These are phyloP conservation scores for Manihot esculenta DNA, from an alignment of 441 rosid genomes.

Conservation along the genomic window DNA sequence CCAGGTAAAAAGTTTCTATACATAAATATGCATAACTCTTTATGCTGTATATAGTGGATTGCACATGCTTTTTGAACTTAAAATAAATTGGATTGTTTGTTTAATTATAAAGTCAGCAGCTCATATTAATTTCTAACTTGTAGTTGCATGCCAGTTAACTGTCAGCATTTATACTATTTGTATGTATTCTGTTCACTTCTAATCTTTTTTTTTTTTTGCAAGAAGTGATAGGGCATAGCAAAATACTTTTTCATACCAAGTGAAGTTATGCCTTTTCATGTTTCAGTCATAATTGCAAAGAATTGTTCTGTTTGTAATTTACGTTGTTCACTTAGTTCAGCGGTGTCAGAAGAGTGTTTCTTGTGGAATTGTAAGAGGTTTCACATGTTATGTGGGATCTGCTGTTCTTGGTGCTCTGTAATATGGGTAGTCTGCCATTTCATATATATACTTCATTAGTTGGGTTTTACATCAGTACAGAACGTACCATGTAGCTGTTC, in stretches of 20 bases:
- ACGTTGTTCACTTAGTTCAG: neutral
- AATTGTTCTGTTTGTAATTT: neutral
- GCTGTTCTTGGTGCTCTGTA: neutral
- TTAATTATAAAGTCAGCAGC: too few species aligned
- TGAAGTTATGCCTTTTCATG: neutral
- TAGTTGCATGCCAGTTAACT: too few species aligned
- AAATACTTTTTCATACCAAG: too few species aligned
- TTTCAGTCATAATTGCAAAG: neutral
- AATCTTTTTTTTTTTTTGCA: too few species aligned
- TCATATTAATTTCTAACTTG: too few species aligned
- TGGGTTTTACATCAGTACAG: too few species aligned
- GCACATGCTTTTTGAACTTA: neutral
- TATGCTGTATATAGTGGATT: too few species aligned
- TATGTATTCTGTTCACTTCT: too few species aligned
- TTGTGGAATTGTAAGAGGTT: neutral
- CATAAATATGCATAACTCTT: too few species aligned
- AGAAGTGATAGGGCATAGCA: too few species aligned
- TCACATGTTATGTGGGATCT: neutral
- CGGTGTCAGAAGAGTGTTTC: neutral
- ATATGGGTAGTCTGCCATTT: neutral
- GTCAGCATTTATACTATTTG: too few species aligned
- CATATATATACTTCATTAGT: neutral
- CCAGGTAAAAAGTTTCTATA: slow-evolving; percentile 35
- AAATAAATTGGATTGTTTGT: neutral
- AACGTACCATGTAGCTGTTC: too few species aligned